Evolutionary conservation across 2,329 filamentous ascomycete species (phyloP).

Genomic region (Polychaeton citri): DNA sequence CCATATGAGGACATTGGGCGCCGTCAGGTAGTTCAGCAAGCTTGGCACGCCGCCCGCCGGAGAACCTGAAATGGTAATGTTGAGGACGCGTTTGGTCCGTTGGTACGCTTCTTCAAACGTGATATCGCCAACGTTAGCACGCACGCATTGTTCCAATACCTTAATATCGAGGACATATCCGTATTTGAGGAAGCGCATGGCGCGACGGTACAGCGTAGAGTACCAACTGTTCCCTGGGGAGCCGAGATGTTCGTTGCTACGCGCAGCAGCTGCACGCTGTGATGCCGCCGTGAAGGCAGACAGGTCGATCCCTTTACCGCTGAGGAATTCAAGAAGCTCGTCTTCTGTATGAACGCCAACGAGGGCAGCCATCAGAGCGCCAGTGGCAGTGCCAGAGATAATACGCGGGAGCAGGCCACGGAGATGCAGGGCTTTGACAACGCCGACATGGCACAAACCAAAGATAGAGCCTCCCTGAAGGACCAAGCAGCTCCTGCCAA

Average conservation of each 20-base stretch:
- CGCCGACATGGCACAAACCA: conserved; percentile 77
- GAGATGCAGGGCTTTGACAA: conserved; percentile 75
- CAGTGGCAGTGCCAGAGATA: conserved; percentile 81
- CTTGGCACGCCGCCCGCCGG: conserved; percentile 65
- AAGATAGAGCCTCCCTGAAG: conserved; percentile 87
- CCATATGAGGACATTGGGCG: conserved; percentile 83
- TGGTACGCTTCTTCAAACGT: conserved; percentile 90
- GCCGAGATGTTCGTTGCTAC: background rate
- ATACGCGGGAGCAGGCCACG: conserved; percentile 74
- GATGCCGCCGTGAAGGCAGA: conserved; percentile 53
- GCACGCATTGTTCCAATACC: conserved; percentile 71
- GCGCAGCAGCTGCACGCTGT: conserved; percentile 13
- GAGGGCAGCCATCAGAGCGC: conserved; percentile 76
- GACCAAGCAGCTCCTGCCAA: conserved; percentile 74
- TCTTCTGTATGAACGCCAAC: conserved; percentile 80
- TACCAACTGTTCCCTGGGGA: conserved; percentile 24
- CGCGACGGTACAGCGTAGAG: conserved; percentile 50
- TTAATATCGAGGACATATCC: conserved; percentile 75
- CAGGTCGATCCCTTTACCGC: conserved; percentile 69
- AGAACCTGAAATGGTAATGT: conserved; percentile 76
- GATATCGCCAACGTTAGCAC: conserved; percentile 72
- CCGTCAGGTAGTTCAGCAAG: conserved; percentile 81
- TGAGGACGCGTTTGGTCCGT: conserved; percentile 72
- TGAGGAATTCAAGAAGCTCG: conserved; percentile 64
- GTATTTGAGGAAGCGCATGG: conserved; percentile 56